phyloP scores from a whole-genome alignment of 352 stramenopile genomes.

The Globisporangium cystogenes region DNA sequence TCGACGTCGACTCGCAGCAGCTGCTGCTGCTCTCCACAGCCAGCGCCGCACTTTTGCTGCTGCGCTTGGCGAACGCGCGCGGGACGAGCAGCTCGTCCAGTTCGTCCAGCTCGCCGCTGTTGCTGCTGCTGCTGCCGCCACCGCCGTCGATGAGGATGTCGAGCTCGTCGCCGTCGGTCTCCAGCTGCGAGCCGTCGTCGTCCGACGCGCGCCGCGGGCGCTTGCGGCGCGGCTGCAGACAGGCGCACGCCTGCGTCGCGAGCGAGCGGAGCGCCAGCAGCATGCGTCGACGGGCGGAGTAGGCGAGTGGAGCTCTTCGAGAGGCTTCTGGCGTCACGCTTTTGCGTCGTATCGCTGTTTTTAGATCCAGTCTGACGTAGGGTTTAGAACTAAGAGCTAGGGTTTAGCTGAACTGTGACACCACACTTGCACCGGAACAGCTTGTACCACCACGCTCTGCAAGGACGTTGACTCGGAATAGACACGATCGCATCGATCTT shows the following conservation, averaged over 20 bases:
- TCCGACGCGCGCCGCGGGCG: conserved; percentile 53
- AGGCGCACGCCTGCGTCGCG: conserved; percentile 80
- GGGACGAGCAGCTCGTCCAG: conserved; percentile 10
- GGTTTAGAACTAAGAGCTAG: too few species aligned
- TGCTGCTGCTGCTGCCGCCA: conserved; percentile 5
- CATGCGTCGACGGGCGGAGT: background rate
- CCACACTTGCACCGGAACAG: too few species aligned
- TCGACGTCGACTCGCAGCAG: background rate
- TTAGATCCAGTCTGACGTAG: too few species aligned
- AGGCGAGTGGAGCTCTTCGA: too few species aligned
- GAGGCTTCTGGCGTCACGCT: too few species aligned
- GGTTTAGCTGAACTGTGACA: too few species aligned
- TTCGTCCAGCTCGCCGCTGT: conserved; percentile 6
- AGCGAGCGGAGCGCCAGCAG: conserved; percentile 5
- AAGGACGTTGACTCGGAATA: too few species aligned
- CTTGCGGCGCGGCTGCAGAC: conserved; percentile 57
- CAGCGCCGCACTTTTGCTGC: conserved; percentile 8
- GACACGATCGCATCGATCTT: too few species aligned
- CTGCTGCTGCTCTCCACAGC: background rate
- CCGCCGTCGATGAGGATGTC: conserved; percentile 37
- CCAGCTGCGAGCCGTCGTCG: conserved; percentile 22
- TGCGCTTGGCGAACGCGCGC: conserved; percentile 13
- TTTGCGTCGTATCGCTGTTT: too few species aligned
- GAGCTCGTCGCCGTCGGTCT: conserved; percentile 18
- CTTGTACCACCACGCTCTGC: too few species aligned